Base-by-base conservation (phyloP, 108 stramenopile species). In the Cyclotella distinguenda region DNA sequence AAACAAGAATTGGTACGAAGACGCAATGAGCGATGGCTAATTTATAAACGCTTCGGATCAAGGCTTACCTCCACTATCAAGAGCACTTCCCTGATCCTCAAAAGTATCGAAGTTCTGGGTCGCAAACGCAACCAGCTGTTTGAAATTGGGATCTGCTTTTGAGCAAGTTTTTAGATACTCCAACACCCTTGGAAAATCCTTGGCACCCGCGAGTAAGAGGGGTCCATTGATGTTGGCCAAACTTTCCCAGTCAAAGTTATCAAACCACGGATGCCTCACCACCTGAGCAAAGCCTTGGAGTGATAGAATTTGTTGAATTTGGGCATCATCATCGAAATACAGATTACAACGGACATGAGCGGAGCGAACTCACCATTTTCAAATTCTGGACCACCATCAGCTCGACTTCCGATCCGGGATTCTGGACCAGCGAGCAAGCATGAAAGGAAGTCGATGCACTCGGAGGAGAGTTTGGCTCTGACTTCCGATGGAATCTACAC, bases 61-160 rank as follows among this genome's bases (percentile, higher is more conserved):
- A 33, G 38, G 30, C 61, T 64, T 31, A 64, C 73, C 78, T 43
- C 74, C 77, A 49, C 62, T 63, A 30, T 90, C 90, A 39, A 94
- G 74, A 19, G 83, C 81, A 54, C 70, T 69, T 35, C 93, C 93
- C 64, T 74, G 87, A 65, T 95, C 94, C 50, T 92, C 90, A 74
- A 95, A 95, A 8, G 89, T 93, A 56, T 95, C 94, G 69, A 95
- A 95, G 73, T 95, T 95, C 33, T 91, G 88, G 16, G 94, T 95
- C 30, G 87, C 84, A 44, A 84, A 80, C 0, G 70, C 70, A n/a
- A 91, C 84, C 26, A 95, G 64, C 49, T 86, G 86, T 27, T 81
- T 79, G 74, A 93, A 95, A 25, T 89, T 79, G 46, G 86, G 90
- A 57, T 91, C 89, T 0, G 76, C 72, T 53, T 89, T 91, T 32